Base-by-base conservation (phyloP, 225 moss, liverwort and hornwort genomes). In the Neckera pumila region DNA sequence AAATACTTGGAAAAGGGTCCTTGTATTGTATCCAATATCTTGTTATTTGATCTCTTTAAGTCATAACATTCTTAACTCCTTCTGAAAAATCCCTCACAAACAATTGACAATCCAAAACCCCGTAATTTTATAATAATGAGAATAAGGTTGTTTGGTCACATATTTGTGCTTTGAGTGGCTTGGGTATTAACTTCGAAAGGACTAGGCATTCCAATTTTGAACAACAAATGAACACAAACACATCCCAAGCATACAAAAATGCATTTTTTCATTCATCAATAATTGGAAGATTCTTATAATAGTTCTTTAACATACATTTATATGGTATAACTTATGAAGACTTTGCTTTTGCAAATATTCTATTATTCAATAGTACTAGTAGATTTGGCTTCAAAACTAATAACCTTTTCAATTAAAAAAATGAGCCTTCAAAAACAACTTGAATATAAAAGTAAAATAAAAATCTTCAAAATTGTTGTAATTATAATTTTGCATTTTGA, bases 31-130 rank as follows among this genome's bases (percentile, higher is more conserved):
- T 1, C 2, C 1, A 8, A 20, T 8, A 51, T 51, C 10, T 17
- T 78, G 8, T 78, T 75, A 26, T 36, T 58, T 73, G 5, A 86
- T 22, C 11, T 22, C 8, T 1, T 51, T 22, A 2, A 47, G 16
- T 26, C 4, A 13, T 8, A 71, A 9, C 2, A 42, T 26, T 25
- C 1, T 42, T 26, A 27, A 42, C 2, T 0, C 3, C 25, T 40
- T 70, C 4, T 14, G 9, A 14, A 0, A 5, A 3, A 70, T 70
- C 8, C 21, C 0, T 40, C 1, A 2, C 2, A 70, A 14, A 0
- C 10, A 42, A 2, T 26, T 70, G 21, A 8, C 25, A 40, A 14
- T 4, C 0, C 20, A 0, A 1, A 40, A 40, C 2, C 0, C 1
- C 0, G 1, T 3, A 40, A 40, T 40, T 38, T 70, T 70, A 14